Conservation (phyloP, 1,139 yeast species). For the Geotrichum bryndzae region DNA sequence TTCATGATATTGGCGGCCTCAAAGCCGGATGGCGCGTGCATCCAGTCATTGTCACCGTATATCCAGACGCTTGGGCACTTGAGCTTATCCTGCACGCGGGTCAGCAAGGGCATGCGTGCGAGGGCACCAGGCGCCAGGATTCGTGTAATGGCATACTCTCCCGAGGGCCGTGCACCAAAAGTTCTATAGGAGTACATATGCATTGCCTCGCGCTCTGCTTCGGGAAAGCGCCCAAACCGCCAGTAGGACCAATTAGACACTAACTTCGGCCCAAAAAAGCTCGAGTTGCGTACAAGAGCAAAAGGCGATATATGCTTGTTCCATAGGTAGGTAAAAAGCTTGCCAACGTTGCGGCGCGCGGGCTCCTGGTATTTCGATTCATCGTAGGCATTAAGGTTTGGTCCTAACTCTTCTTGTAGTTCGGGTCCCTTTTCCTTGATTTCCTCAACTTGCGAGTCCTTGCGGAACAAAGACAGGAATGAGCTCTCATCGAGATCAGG, state of each 20-base stretch:
- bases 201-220: constrained; percentile 26
- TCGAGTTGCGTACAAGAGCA: constrained; percentile 24
- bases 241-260: constrained; percentile 28
- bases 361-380: neutral
- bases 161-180: constrained; percentile 53
- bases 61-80: constrained; percentile 49
- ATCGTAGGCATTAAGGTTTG: too few relatives aligned
- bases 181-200: constrained; percentile 58
- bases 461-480: constrained; percentile 19
- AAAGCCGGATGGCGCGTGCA: constrained; percentile 71
- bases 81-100: constrained; percentile 44
- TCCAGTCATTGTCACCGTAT: constrained; percentile 83
- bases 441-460: neutral
- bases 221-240: constrained; percentile 26
- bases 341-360: neutral
- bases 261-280: constrained; percentile 29
- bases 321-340: constrained; percentile 25
- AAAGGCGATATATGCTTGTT: constrained; percentile 30
- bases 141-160: constrained; percentile 60
- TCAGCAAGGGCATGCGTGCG: constrained; percentile 68
- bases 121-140: constrained; percentile 69
- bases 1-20: constrained; percentile 43
- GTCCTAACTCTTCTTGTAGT: neutral
- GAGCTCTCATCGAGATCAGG: constrained; percentile 23
- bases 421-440: constrained; percentile 1